Base-by-base conservation (phyloP, 2,329 filamentous ascomycete genomes). In the Aspergillus tanneri region DNA sequence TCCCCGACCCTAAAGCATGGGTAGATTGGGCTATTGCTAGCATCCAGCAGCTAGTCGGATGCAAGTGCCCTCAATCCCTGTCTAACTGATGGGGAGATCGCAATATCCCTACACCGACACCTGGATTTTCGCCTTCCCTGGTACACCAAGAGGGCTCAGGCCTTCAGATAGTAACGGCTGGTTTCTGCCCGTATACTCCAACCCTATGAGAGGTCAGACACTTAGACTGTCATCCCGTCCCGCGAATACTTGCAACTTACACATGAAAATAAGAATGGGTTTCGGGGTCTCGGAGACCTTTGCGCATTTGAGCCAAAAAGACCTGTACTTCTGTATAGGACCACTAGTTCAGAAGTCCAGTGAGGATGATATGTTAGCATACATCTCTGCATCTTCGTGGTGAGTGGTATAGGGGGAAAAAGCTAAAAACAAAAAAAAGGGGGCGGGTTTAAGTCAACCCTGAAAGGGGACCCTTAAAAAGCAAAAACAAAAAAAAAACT, bases 211-310 rank as follows among this genome's bases (percentile, higher is more conserved):
- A 18, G 14, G 14, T 10, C 23, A 19, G 5, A 38, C 4, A 27
- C 27, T 14, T 22, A 32, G 19, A 23, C 19, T 12, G n/a, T 14
- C 18, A 21, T 9, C 11, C 21, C 12, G 9, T 24, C 22, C 5
- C 7, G 21, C n/a, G 8, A 7, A 23, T 14, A 4, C 9, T 19
- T 11, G 11, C 22, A 19, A 53, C 57, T 50, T 46, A 61, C 58
- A 60, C 57, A 24, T 57, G 36, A 35, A 58, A 60, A 48, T 60
- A 61, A 8, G 57, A 51, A 27, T 61, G 56, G 14, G 41, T 49
- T 12, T 53, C 47, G 8, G 56, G 50, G 30, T 61, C 56, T 11
- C 55, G 54, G 25, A 59, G 53, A 11, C 47, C 58, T 37, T 56
- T 53, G 8, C 58, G 53, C 57, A 61, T 60, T 23, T 57, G 34